Evolutionary conservation across 352 stramenopile genomes (phyloP), one percentile per base, ranked within the genome.

Genomic region (Pythium rhizo-oryzae): DNA sequence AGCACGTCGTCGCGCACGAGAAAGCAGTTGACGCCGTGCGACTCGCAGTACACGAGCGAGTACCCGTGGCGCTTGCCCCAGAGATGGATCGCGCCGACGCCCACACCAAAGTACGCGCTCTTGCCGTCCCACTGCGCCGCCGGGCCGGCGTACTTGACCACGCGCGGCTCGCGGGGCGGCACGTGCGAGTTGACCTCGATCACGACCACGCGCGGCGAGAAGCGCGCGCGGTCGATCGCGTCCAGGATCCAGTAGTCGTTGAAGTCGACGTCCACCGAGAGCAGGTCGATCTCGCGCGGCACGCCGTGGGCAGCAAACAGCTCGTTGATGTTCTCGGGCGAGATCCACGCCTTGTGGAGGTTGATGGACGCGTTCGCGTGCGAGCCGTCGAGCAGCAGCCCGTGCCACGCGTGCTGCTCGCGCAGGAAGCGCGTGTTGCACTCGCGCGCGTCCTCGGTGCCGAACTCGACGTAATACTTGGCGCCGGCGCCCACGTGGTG

Each of bases 41-140:
- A 91, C 65, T 93, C 85, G 55, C 82, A 91, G 66, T 91, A 93
- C 63, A 93, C 75, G n/a, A 93, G 72, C 41, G 85, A 87, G 61
- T 91, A 93, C 6, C 71, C 74, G 23, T 85, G 66, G 8, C 65
- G 43, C 13, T 37, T 8, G 0, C 74, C 80, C 79, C 82, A 90
- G 21, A 59, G 55, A 21, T 82, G 44, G 23, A 92, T 77, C 33
- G 83, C 80, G 23, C 67, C 75, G n/a, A 89, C 69, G 33, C 80
- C 80, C 11, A 70, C 79, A 15, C 85, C 85, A 76, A 91, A 93
- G 72, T 85, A 90, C 19, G 79, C 63, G 2, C 72, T 81, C 24
- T 70, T 59, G 1, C 65, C 70, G 44, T 91, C 85, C 82, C 82
- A 93, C 59, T 37, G 33, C 65, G 69, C 41, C 52, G 65, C 18